Evolutionary conservation across 2,329 filamentous ascomycete genomes (phyloP), one percentile per base, ranked within the genome.

Genomic region (Colletotrichum australisinense): DNA sequence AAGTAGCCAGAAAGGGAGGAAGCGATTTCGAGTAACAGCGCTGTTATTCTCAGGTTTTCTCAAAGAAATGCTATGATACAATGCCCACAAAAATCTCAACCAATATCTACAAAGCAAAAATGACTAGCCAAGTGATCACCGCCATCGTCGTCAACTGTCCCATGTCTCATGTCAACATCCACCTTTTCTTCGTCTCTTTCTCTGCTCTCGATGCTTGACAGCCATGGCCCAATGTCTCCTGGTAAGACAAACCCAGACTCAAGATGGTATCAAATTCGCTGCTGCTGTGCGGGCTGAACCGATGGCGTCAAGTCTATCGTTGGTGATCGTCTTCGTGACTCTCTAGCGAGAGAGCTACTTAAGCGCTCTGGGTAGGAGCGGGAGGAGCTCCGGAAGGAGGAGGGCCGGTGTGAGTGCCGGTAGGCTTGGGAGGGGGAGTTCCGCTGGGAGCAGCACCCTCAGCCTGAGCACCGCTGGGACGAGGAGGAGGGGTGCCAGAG

Each of bases 11-110:
- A 22, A 49, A 46, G 22, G 8, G 8, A 1, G 26, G 30, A 11
- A n/a, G 5, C 11, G 4, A 22, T 11, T 60, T 53, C 38, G 30
- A 66, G 62, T 66, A 59, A 70, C 62, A 66, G 38, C 38, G 28
- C 62, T 70, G 62, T 70, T 53, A 66, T 70, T 58, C 67, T 66
- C 67, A 38, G 67, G n/a, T 64, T 70, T 55, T 58, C 16, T 38
- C n/a, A 59, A 59, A n/a, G 4, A 58, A 57, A 64, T 64, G 52
- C 28, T 64, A 46, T 60, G 24, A 53, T 59, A 59, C 62, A 59
- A 66, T 58, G 53, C 55, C n/a, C 16, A 38, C 4, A 59, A 30
- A 30, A 59, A 59, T 38, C 56, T 59, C 30, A 35, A 58, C 9
- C 30, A 11, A 35, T 35, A n/a, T 58, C 19, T 66, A 59, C 67